Conservation (phyloP, 179 eudicot species). For the Vitellaria paradoxa region DNA sequence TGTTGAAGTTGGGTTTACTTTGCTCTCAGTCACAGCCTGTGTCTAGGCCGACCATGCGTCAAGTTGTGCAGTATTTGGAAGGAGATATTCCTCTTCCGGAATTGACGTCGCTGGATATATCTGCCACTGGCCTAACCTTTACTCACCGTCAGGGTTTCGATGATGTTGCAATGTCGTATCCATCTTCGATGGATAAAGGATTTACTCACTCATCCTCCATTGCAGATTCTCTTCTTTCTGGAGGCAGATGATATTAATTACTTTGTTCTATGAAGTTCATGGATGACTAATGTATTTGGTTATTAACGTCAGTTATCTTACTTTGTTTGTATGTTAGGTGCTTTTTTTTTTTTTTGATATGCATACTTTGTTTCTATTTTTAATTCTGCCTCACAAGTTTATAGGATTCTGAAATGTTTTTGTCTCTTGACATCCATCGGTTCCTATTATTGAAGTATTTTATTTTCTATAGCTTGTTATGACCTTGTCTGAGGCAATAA, state of each 20-base stretch:
- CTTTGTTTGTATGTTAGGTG: too few species aligned
- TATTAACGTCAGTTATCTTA: too few species aligned
- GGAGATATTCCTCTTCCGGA: conserved; percentile 16
- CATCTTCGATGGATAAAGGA: background rate
- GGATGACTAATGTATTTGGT: background rate
- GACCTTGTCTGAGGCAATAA: too few species aligned
- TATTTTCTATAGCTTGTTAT: too few species aligned
- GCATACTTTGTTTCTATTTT: too few species aligned
- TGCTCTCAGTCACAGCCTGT: conserved; percentile 16
- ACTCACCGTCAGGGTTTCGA: background rate
- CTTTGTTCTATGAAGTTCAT: background rate
- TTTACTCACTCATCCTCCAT: conserved; percentile 5
- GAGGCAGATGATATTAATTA: conserved; percentile 14
- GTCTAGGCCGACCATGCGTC: conserved; percentile 14
- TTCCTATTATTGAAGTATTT: too few species aligned
- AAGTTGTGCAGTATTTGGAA: background rate
- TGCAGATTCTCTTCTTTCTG: conserved; percentile 16
- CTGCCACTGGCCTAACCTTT: conserved; percentile 9
- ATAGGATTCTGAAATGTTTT: too few species aligned
- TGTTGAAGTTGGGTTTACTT: conserved; percentile 16
- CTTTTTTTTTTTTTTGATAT: too few species aligned
- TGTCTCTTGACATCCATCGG: too few species aligned
- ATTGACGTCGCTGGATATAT: background rate
- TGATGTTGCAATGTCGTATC: conserved; percentile 5
- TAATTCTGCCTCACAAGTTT: too few species aligned